Conservation (phyloP, 805 yeast genomes). For the Torulaspora delbrueckii region DNA sequence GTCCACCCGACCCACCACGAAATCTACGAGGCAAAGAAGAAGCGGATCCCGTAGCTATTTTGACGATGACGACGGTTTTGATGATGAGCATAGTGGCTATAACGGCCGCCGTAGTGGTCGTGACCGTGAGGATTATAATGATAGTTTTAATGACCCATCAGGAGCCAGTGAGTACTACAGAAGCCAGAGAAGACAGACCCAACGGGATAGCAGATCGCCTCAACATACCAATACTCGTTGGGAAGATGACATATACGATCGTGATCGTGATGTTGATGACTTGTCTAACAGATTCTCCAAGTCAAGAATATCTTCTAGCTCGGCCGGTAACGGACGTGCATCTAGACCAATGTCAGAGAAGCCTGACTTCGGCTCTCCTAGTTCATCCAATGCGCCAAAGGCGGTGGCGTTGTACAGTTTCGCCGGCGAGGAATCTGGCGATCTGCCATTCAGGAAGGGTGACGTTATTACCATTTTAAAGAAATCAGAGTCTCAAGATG, state of each 20-base stretch:
- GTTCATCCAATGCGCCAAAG: conserved; percentile 47
- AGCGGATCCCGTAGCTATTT: conserved; percentile 27
- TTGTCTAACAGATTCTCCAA: conserved; percentile 37
- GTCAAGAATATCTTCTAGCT: conserved; percentile 38
- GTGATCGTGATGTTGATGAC: conserved; percentile 36
- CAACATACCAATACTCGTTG: conserved; percentile 46
- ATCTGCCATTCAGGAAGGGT: conserved; percentile 88
- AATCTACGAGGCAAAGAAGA: conserved; percentile 28
- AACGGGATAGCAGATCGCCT: conserved; percentile 7
- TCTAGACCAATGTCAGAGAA: conserved; percentile 42
- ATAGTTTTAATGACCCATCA: conserved; percentile 33
- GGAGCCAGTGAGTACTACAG: conserved; percentile 42
- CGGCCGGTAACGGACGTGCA: conserved; percentile 37
- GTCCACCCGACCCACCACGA: conserved; percentile 26
- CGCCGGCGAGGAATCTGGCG: conserved; percentile 91
- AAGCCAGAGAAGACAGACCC: conserved; percentile 27
- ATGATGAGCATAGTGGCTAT: conserved; percentile 11
- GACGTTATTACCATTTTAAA: conserved; percentile 84
- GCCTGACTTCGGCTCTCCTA: conserved; percentile 36
- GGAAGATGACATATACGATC: conserved; percentile 85
- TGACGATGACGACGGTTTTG: conserved; percentile 30
- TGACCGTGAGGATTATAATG: conserved; percentile 17
- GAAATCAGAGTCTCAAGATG: conserved; percentile 83
- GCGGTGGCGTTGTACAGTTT: conserved; percentile 88
- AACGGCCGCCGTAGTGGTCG: conserved; percentile 21